These are phyloP conservation scores for Kurtzmaniella quercitrusa DNA, from an alignment of 1,139 yeast species.

Conservation along the genomic window DNA sequence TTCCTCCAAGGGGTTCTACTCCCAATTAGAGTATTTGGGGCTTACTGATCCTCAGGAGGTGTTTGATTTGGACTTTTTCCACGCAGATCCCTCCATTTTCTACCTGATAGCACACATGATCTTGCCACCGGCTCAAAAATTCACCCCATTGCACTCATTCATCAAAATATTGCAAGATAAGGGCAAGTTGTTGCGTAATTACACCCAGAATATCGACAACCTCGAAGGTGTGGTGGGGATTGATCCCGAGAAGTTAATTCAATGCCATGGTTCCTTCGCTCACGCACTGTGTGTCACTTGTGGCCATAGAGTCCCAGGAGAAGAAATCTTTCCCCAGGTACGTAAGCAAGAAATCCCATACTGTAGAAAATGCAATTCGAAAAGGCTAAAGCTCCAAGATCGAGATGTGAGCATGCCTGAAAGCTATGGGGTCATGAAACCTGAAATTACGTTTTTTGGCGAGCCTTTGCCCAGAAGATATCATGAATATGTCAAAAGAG, in stretches of 20 bases:
- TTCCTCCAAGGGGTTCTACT: conserved; percentile 82
- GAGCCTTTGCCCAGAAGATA: conserved; percentile 78
- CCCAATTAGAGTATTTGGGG: conserved; percentile 65
- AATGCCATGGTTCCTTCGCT: conserved; percentile 96
- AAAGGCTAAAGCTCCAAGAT: conserved; percentile 30
- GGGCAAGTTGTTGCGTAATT: conserved; percentile 77
- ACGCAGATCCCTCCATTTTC: conserved; percentile 75
- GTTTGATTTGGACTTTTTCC: conserved; percentile 71
- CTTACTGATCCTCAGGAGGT: conserved; percentile 92
- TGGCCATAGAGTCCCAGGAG: conserved; percentile 63
- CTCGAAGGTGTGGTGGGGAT: conserved; percentile 84
- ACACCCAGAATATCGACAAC: conserved; percentile 94
- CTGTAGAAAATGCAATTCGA: conserved; percentile 63
- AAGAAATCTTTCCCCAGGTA: conserved; percentile 57
- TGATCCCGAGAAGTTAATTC: conserved; percentile 64
- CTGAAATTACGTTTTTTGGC: conserved; percentile 94
- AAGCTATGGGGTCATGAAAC: conserved; percentile 86
- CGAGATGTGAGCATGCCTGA: conserved; percentile 25
- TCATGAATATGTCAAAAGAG: conserved; percentile 57
- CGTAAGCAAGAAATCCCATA: conserved; percentile 58
- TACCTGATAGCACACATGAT: conserved; percentile 87
- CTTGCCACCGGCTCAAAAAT: conserved; percentile 71
- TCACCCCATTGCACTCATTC: conserved; percentile 83
- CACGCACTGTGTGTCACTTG: conserved; percentile 87
- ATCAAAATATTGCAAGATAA: conserved; percentile 71